These are phyloP conservation scores for Sugiyamaella xylanicola DNA, from an alignment of 1,139 yeast genomes.

Conservation along the genomic window DNA sequence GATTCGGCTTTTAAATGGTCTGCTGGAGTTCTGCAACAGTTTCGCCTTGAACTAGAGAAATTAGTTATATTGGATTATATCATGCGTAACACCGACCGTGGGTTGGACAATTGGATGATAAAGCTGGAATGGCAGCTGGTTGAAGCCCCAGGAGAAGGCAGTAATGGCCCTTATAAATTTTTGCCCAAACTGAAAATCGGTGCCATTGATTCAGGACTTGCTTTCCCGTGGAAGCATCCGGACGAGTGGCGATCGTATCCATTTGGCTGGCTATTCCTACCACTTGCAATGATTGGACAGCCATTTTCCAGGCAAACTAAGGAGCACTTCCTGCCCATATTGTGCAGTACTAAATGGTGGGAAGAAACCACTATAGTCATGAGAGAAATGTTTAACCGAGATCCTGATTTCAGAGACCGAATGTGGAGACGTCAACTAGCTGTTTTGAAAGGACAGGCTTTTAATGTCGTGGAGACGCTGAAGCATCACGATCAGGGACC, in stretches of 20 bases:
- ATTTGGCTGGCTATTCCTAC: constrained; percentile 75
- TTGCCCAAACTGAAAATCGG: constrained; percentile 58
- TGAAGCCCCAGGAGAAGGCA: constrained; percentile 15
- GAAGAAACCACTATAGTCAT: constrained; percentile 56
- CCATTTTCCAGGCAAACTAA: constrained; percentile 64
- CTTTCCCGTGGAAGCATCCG: constrained; percentile 84
- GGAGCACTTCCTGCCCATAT: constrained; percentile 57
- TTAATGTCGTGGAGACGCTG: constrained; percentile 69
- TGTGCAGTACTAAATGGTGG: constrained; percentile 74
- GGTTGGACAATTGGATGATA: constrained; percentile 80
- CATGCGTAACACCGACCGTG: constrained; percentile 76
- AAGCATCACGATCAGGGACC: constrained; percentile 65
- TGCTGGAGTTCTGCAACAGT: constrained; percentile 50
- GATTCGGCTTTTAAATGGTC: constrained; percentile 55
- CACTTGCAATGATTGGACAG: constrained; percentile 63
- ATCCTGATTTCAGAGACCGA: constrained; percentile 63
- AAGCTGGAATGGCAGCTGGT: constrained; percentile 52
- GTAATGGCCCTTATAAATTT: constrained; percentile 20
- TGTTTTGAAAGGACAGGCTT: constrained; percentile 76
- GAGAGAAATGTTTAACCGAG: constrained; percentile 54
- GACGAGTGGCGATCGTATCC: constrained; percentile 84
- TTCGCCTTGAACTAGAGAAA: constrained; percentile 66
- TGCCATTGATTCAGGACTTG: constrained; percentile 75
- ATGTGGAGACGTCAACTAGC: constrained; percentile 73
- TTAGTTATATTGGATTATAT: constrained; percentile 70